Evolutionary conservation across 371 early-diverging fungal species (phyloP).

Genomic region (Mortierella sp.): DNA sequence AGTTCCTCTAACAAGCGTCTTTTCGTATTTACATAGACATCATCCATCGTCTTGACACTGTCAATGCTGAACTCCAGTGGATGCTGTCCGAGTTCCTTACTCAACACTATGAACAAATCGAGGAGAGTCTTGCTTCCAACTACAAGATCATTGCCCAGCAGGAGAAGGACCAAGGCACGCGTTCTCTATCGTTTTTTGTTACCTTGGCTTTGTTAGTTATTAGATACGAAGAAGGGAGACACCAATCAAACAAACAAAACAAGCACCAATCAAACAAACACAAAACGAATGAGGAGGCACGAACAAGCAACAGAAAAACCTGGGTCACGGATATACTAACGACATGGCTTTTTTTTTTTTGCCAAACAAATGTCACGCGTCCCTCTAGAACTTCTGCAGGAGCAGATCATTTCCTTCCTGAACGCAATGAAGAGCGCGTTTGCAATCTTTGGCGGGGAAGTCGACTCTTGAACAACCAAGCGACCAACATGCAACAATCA

Average conservation of each 20-base stretch:
- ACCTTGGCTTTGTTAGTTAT: not conserved
- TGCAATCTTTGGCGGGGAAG: constrained; percentile 17
- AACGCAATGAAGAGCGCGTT: constrained; percentile 33
- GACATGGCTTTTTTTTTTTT: not conserved
- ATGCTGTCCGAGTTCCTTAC: constrained; percentile 35
- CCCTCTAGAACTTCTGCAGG: constrained; percentile 19
- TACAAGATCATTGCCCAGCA: constrained; percentile 10
- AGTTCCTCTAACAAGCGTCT: not conserved
- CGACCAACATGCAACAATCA: not conserved
- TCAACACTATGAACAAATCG: constrained; percentile 32
- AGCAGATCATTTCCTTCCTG: constrained; percentile 30
- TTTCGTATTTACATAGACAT: constrained; percentile 13
- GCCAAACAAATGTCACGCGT: not conserved
- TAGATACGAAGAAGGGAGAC: not conserved
- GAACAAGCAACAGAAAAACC: not conserved
- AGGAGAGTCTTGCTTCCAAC: constrained; percentile 5
- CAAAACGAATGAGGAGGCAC: not conserved
- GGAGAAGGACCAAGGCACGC: constrained; percentile 30
- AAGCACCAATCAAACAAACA: too few relatives aligned
- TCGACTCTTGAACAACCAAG: not conserved
- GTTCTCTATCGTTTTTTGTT: not conserved
- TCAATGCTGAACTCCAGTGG: constrained; percentile 38
- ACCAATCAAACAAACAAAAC: not conserved
- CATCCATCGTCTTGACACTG: constrained; percentile 17
- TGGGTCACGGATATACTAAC: not conserved